These are phyloP conservation scores for Collybia sordida DNA, from an alignment of 768 basidiomycete species.

Conservation along the genomic window DNA sequence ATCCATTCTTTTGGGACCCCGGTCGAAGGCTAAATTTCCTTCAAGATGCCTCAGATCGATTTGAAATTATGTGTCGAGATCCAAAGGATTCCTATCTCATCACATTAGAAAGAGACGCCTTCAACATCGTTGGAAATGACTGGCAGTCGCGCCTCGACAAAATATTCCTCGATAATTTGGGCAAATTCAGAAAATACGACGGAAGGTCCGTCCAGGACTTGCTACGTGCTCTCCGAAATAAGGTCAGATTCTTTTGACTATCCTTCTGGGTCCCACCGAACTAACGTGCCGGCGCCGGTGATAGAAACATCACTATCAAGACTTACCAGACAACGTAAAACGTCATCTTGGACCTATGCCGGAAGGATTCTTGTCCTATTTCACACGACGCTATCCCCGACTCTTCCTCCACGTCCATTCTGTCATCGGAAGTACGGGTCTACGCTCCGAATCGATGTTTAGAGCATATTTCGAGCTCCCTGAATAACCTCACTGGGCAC, in stretches of 20 bases:
- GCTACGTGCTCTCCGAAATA: slow-evolving; percentile 90
- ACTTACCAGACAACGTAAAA: slow-evolving; percentile 89
- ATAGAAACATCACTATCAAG: slow-evolving; percentile 98
- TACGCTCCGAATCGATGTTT: slow-evolving; percentile 89
- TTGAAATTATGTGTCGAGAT: slow-evolving; percentile 96
- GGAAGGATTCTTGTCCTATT: slow-evolving; percentile 89
- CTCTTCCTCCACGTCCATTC: slow-evolving; percentile 90
- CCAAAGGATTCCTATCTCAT: slow-evolving; percentile 78
- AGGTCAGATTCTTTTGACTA: slow-evolving; percentile 50
- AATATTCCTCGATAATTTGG: slow-evolving; percentile 89
- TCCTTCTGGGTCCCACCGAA: neutral
- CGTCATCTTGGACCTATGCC: slow-evolving; percentile 89
- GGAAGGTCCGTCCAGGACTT: slow-evolving; percentile 89
- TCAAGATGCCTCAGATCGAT: slow-evolving; percentile 97
- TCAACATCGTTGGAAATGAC: slow-evolving; percentile 79
- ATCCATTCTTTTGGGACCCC: slow-evolving; percentile 97
- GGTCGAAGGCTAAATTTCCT: slow-evolving; percentile 85
- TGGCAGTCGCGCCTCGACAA: slow-evolving; percentile 89
- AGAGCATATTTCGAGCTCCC: slow-evolving; percentile 80
- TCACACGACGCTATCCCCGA: slow-evolving; percentile 88
- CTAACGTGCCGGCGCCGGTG: neutral
- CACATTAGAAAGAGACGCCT: slow-evolving; percentile 70
- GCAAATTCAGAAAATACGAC: slow-evolving; percentile 98
- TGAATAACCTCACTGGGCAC: slow-evolving; percentile 8
- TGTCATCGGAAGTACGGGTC: slow-evolving; percentile 72